Base-by-base conservation (phyloP, 2,329 filamentous ascomycete genomes). In the Penicillium psychrosexuale region DNA sequence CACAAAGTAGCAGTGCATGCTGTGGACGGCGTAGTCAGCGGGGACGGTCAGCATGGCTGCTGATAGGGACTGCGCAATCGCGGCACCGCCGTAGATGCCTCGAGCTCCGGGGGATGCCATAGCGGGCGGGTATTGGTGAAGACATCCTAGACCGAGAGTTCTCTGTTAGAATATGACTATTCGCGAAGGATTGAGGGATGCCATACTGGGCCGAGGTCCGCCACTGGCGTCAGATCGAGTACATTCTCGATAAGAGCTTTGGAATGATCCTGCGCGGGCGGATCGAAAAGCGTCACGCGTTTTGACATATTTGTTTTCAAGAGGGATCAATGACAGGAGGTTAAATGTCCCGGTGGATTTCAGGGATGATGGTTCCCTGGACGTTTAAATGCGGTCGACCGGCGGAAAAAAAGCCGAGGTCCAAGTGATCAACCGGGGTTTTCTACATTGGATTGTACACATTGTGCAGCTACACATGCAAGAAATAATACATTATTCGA, bases 1-100 rank as follows among this genome's bases (percentile, higher is more conserved):
- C 33, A 99, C 86, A 74, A 99, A 99, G 79, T 97, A 99, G 83
- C 94, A 97, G 82, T 99, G 94, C 89, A 96, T 97, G 69, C 88
- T 93, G 79, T 99, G 94, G 47, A 94, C 85, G 56, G 86, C 83
- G 75, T 96, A 97, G 70, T 89, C 81, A 34, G 72, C 61, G 0
- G 88, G 87, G 2, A 99, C 90, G 8, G 94, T 99, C 69, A 86
- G 84, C 73, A 96, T 91, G 24, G 91, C 94, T 2, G 94, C 91
- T 43, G 89, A 83, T 27, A 97, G 86, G 67, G 84, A 92, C 80
- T 97, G 93, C 45, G 93, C 92, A 64, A 99, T 97, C 36, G 95
- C 91, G 53, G 89, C 86, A 61, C 92, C 92, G 70, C 94, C 94
- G 69, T 91, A 99, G 74, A 99, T 91, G 57, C 94, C 94, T 51